These are phyloP conservation scores for Tetracentron sinense DNA, from an alignment of 164 flowering plant species.

Conservation along the genomic window DNA sequence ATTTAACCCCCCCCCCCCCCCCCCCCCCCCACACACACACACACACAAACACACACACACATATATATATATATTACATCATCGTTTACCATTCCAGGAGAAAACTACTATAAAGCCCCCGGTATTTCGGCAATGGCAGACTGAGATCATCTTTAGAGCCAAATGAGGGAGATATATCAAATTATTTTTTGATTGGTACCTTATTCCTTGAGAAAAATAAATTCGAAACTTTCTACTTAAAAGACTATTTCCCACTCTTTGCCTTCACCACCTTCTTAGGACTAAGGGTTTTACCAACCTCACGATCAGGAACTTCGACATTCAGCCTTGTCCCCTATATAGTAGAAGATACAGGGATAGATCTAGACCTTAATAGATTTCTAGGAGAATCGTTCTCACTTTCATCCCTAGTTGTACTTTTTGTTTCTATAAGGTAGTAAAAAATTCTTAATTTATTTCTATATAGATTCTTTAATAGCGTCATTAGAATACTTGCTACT, in stretches of 20 bases:
- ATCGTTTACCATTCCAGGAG: constrained; percentile 16
- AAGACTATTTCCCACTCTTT: constrained; percentile 55
- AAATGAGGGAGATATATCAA: constrained; percentile 16
- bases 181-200: constrained; percentile 54
- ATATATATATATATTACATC: constrained; percentile 23
- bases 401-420: constrained; percentile 27
- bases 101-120: constrained; percentile 13
- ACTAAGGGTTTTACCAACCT: constrained; percentile 25
- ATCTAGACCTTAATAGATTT: constrained; percentile 72
- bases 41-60: too few species aligned
- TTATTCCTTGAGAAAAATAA: constrained; percentile 79
- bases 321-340: constrained; percentile 38
- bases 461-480: too few species aligned
- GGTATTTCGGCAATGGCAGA: constrained; percentile 22
- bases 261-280: constrained; percentile 43
- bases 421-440: too few species aligned
- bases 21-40: too few species aligned
- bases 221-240: constrained; percentile 77
- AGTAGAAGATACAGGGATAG: constrained; percentile 68
- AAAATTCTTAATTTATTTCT: too few species aligned
- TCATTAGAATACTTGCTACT: too few species aligned
- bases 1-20: too few species aligned
- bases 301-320: constrained; percentile 38
- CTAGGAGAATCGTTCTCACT: constrained; percentile 40
- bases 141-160: constrained; percentile 22